phyloP scores from a whole-genome alignment of 192 early-diverging fungal genomes.

The Coemansia sp. region DNA sequence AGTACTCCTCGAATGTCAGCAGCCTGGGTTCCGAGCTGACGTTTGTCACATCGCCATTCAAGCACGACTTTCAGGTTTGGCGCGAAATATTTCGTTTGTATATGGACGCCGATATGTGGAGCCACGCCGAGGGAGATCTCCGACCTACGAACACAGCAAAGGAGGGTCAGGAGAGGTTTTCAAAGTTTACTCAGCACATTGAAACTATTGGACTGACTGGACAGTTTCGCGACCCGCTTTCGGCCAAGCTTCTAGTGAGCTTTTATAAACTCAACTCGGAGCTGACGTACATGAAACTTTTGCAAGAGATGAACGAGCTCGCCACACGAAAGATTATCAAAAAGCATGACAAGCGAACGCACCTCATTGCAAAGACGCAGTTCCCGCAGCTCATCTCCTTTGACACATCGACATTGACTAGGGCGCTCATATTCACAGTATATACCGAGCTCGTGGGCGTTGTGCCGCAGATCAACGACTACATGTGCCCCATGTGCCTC shows the following conservation, averaged over 20 bases:
- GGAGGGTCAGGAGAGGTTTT: slow-evolving; percentile 66
- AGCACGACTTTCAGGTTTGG: slow-evolving; percentile 75
- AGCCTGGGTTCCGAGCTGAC: slow-evolving; percentile 59
- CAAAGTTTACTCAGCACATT: slow-evolving; percentile 53
- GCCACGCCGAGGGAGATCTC: slow-evolving; percentile 63
- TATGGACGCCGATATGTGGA: slow-evolving; percentile 71
- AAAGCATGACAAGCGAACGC: slow-evolving; percentile 88
- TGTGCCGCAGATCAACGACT: slow-evolving; percentile 82
- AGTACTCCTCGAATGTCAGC: slow-evolving; percentile 61
- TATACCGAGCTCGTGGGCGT: slow-evolving; percentile 67
- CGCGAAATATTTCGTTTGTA: slow-evolving; percentile 71
- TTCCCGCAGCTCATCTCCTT: slow-evolving; percentile 50
- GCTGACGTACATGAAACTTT: slow-evolving; percentile 67
- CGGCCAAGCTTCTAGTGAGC: slow-evolving; percentile 45
- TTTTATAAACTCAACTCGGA: slow-evolving; percentile 69
- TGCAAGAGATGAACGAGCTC: slow-evolving; percentile 75
- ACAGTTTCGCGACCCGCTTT: slow-evolving; percentile 36
- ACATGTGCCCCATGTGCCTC: slow-evolving; percentile 79
- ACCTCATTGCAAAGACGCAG: slow-evolving; percentile 59
- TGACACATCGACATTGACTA: slow-evolving; percentile 50
- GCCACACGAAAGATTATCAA: slow-evolving; percentile 86
- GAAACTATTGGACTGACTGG: slow-evolving; percentile 40
- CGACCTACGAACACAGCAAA: slow-evolving; percentile 59
- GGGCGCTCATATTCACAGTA: slow-evolving; percentile 65
- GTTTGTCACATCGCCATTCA: slow-evolving; percentile 67